phyloP scores from a whole-genome alignment of 495 filamentous ascomycete genomes.

The Penicillium bovifimosum region DNA sequence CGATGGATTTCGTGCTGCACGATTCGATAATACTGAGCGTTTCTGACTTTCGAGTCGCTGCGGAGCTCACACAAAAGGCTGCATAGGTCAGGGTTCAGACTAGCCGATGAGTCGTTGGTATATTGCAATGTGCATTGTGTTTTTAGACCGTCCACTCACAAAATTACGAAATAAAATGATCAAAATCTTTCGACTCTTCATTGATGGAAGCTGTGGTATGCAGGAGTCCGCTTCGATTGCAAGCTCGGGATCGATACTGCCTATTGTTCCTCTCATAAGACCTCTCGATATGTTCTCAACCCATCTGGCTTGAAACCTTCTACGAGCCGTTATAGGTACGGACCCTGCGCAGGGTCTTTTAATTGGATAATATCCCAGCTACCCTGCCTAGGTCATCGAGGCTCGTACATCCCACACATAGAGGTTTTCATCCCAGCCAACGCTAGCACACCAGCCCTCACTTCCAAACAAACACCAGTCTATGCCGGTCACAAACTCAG shows the following conservation, averaged over 20 bases:
- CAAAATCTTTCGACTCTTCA: background rate
- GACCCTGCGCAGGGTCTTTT: background rate
- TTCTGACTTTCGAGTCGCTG: background rate
- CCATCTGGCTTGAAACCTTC: too few relatives aligned
- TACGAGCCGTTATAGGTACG: background rate
- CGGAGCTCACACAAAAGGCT: background rate
- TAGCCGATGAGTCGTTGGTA: background rate
- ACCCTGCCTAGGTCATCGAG: constrained; percentile 44
- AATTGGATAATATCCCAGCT: background rate
- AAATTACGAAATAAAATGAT: constrained; percentile 27
- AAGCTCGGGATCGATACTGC: background rate
- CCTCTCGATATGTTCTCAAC: too few relatives aligned
- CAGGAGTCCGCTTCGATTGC: too few relatives aligned
- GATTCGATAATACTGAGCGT: background rate
- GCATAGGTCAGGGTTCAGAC: background rate
- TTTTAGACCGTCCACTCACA: constrained; percentile 4
- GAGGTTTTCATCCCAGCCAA: constrained; percentile 88
- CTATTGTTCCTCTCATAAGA: background rate
- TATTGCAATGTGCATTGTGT: background rate
- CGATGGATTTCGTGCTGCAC: background rate
- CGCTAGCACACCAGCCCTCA: constrained; percentile 92
- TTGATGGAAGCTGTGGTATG: too few relatives aligned
- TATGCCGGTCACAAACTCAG: constrained; percentile 94
- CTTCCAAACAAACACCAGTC: constrained; percentile 97
- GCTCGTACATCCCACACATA: constrained; percentile 85